phyloP scores from a whole-genome alignment of 257 asterid species.

The Plantago elongata region DNA sequence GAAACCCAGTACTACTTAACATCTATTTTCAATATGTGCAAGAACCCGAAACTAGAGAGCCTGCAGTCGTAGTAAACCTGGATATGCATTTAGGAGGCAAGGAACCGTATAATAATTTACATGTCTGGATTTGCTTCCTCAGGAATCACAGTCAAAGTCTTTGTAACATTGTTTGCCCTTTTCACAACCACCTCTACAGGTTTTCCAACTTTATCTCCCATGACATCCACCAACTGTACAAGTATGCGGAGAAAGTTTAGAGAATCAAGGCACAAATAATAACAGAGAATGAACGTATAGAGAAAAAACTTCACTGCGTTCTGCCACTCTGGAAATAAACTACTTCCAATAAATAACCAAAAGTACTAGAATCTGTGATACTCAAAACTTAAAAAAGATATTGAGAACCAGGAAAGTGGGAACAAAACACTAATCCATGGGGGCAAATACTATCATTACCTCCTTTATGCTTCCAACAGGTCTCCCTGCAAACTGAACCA shows the following conservation, averaged over 20 bases:
- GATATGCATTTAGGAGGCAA: constrained; percentile 14
- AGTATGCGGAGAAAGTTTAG: background rate
- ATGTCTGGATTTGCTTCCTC: constrained; percentile 74
- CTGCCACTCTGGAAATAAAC: no score
- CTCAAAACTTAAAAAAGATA: no score
- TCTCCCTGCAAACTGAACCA: constrained; percentile 73
- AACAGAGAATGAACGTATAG: background rate
- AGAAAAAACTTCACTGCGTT: no score
- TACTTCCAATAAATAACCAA: no score
- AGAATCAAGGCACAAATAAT: background rate
- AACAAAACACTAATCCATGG: background rate
- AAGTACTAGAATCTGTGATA: no score
- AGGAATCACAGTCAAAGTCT: constrained; percentile 66
- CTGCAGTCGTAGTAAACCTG: background rate
- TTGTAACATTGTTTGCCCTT: constrained; percentile 38
- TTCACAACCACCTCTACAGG: constrained; percentile 64
- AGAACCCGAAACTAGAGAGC: background rate
- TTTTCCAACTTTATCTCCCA: constrained; percentile 68
- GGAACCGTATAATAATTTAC: constrained; percentile 16
- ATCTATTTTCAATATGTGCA: no score
- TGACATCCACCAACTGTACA: constrained; percentile 51
- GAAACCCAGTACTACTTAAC: no score
- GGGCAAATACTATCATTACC: constrained; percentile 33
- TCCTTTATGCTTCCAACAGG: constrained; percentile 62
- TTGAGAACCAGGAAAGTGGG: background rate